These are phyloP conservation scores for Ormosia emarginata DNA, from an alignment of 306 rosid species.

Conservation along the genomic window DNA sequence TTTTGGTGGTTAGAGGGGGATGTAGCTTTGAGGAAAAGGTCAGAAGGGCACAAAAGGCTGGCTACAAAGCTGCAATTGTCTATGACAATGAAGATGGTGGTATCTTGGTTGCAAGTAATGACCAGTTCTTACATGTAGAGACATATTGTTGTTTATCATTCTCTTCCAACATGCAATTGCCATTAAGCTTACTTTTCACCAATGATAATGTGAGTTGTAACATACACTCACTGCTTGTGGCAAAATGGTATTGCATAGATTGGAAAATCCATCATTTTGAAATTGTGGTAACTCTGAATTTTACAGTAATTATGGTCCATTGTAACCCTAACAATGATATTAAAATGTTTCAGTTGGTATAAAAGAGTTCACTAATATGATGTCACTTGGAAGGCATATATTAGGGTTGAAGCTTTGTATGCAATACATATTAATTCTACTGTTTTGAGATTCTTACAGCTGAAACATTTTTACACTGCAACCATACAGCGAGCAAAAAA, in stretches of 20 bases:
- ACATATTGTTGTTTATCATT: conserved; percentile 18
- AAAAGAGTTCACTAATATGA: not conserved
- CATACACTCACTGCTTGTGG: not conserved
- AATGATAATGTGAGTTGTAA: conserved; percentile 2
- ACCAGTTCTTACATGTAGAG: conserved; percentile 16
- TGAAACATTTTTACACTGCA: not conserved
- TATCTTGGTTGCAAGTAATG: conserved; percentile 84
- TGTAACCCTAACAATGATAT: conserved; percentile 8
- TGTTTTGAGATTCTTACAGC: not conserved
- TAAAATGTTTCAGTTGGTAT: conserved; percentile 9
- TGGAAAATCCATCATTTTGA: not conserved
- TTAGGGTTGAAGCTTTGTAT: not conserved
- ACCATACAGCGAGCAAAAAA: not conserved
- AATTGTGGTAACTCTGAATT: not conserved
- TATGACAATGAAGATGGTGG: conserved; percentile 74
- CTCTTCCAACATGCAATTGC: conserved; percentile 9
- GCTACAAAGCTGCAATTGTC: conserved; percentile 85
- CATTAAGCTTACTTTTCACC: not conserved
- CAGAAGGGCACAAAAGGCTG: conserved; percentile 80
- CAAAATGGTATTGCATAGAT: not conserved
- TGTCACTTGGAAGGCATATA: conserved; percentile 16
- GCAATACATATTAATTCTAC: not conserved
- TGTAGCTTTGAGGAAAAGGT: conserved; percentile 97
- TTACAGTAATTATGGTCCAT: not conserved
- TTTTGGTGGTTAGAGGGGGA: conserved; percentile 83